Evolutionary conservation across 192 early-diverging fungal genomes (phyloP).

Genomic region (Gigaspora rosea): DNA sequence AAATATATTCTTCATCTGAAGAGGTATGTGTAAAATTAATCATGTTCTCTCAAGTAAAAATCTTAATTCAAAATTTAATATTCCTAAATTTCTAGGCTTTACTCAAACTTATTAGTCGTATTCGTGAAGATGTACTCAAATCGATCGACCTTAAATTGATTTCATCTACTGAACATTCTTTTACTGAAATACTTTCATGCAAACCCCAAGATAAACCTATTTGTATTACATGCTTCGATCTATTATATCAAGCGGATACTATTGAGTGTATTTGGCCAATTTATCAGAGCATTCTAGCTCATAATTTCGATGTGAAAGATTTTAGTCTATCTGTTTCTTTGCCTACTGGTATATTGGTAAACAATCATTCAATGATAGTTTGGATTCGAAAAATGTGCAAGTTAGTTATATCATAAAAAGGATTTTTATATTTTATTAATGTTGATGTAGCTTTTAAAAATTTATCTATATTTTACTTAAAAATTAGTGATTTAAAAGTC

Average conservation of each 20-base stretch:
- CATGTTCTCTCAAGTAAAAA: background rate
- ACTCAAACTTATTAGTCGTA: background rate
- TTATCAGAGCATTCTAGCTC: slow-evolving; percentile 14
- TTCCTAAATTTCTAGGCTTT: background rate
- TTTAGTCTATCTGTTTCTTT: slow-evolving; percentile 36
- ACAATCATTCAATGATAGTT: slow-evolving; percentile 38
- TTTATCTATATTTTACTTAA: background rate
- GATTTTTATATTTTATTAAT: background rate
- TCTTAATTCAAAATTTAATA: background rate
- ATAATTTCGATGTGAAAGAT: slow-evolving; percentile 34
- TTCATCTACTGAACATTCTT: background rate
- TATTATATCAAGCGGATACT: slow-evolving; percentile 23
- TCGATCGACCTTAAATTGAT: background rate
- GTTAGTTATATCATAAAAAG: background rate
- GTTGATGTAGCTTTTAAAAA: background rate
- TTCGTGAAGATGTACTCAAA: background rate
- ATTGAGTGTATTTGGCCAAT: slow-evolving; percentile 23
- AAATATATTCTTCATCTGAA: slow-evolving; percentile 32
- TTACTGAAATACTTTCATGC: background rate
- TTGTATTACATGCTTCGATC: slow-evolving; percentile 24
- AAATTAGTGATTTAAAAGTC: background rate
- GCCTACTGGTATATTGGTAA: slow-evolving; percentile 35
- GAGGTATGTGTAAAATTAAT: background rate
- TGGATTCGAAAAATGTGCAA: slow-evolving; percentile 3
- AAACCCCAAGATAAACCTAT: slow-evolving; percentile 16